These are phyloP conservation scores for Trichoderma atrobrunneum DNA, from an alignment of 2,329 filamentous ascomycete species.

Conservation along the genomic window DNA sequence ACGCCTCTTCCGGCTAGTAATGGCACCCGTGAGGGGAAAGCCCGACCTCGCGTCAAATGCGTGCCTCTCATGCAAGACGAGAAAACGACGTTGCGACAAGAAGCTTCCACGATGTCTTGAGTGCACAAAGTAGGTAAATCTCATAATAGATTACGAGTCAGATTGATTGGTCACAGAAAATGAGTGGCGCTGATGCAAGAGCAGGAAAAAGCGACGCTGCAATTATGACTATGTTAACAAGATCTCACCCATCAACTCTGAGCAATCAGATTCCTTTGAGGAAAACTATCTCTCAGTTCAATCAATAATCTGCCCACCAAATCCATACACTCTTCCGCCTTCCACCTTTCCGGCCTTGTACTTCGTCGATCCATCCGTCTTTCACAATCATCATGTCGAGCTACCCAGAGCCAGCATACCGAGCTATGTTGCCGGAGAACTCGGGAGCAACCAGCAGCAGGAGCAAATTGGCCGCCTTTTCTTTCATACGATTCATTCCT, in stretches of 20 bases:
- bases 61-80: not conserved
- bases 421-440: not conserved
- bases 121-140: not conserved
- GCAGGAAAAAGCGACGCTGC: not conserved
- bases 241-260: not conserved
- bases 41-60: not conserved
- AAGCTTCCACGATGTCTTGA: not conserved
- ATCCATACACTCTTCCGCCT: not conserved
- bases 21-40: not conserved
- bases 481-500: not conserved
- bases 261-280: not conserved
- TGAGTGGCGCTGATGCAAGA: not conserved
- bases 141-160: fast-evolving
- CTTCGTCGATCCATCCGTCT: constrained; percentile 4
- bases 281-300: not conserved
- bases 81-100: constrained; percentile 3
- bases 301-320: not conserved
- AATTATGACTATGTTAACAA: constrained; percentile 1
- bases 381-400: not conserved
- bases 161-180: not conserved
- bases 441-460: not conserved
- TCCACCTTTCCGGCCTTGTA: constrained; percentile 3
- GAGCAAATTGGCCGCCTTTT: not conserved
- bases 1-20: not conserved
- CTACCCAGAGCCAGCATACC: not conserved